Evolutionary conservation across 305 asterid genomes (phyloP).

Genomic region (Rubia peregrina): DNA sequence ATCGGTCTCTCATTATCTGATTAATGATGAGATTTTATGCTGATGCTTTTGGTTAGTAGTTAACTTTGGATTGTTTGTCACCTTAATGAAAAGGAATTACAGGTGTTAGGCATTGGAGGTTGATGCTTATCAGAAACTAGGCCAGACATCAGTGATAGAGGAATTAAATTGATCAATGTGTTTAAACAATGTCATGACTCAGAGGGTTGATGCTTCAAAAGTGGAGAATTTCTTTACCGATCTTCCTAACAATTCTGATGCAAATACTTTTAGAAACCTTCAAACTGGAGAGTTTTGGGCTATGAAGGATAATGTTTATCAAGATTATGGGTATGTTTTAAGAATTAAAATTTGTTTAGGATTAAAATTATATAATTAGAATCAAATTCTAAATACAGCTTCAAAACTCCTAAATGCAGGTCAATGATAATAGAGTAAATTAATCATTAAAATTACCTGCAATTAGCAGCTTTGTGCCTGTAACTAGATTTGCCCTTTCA

Average conservation of each 20-base stretch:
- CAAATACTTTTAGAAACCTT: slow-evolving; percentile 28
- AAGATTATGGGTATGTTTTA: too few relatives aligned
- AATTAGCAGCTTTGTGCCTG: too few relatives aligned
- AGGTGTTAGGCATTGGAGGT: background rate
- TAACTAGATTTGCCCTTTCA: too few relatives aligned
- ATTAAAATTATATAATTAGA: too few relatives aligned
- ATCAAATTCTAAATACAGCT: too few relatives aligned
- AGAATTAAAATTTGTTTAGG: too few relatives aligned
- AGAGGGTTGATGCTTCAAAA: slow-evolving; percentile 33
- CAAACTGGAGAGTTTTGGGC: slow-evolving; percentile 57
- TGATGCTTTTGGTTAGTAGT: slow-evolving; percentile 7
- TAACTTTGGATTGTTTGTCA: background rate
- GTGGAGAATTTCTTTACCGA: slow-evolving; percentile 39
- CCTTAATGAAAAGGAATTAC: background rate
- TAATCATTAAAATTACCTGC: too few relatives aligned
- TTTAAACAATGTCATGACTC: slow-evolving; percentile 68
- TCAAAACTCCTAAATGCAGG: too few relatives aligned
- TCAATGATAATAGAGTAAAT: too few relatives aligned
- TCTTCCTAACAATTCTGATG: slow-evolving; percentile 28
- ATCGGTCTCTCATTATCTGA: background rate
- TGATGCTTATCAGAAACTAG: slow-evolving; percentile 46
- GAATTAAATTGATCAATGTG: slow-evolving; percentile 69
- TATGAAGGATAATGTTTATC: slow-evolving; percentile 28
- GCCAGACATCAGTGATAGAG: slow-evolving; percentile 70
- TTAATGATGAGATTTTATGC: slow-evolving; percentile 8